Conservation (phyloP, 2,329 filamentous ascomycete species). For the Fusarium palustre region DNA sequence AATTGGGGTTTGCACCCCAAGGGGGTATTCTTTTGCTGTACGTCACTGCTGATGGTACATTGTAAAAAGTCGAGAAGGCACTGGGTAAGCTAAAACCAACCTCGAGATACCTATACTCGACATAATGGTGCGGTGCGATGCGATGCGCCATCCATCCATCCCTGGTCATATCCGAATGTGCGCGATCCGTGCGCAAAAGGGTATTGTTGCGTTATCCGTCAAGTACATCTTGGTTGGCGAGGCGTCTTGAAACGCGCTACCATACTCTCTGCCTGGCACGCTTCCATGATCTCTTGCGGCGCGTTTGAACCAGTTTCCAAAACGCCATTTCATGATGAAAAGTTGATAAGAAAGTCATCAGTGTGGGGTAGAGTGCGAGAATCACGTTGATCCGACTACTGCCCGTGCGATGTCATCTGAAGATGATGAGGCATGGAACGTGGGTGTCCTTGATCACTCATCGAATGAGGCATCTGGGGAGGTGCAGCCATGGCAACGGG, state of each 20-base stretch:
- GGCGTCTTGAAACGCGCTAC: slow-evolving; percentile 11
- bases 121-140: slow-evolving; percentile 24
- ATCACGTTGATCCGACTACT: slow-evolving; percentile 15
- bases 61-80: slow-evolving; percentile 19
- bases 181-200: slow-evolving; percentile 30
- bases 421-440: slow-evolving; percentile 45
- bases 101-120: slow-evolving; percentile 18
- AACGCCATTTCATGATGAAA: slow-evolving; percentile 43
- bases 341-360: slow-evolving; percentile 35
- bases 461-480: slow-evolving; percentile 39
- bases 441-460: slow-evolving; percentile 42
- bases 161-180: slow-evolving; percentile 17
- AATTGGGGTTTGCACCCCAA: slow-evolving; percentile 42
- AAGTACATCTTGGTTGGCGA: slow-evolving; percentile 19
- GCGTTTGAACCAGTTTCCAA: slow-evolving; percentile 30
- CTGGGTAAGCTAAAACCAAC: slow-evolving; percentile 21
- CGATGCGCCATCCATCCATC: slow-evolving; percentile 11
- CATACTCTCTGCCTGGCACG: not conserved
- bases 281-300: not conserved
- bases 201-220: slow-evolving; percentile 35
- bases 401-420: slow-evolving; percentile 41
- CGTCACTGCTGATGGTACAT: slow-evolving; percentile 38
- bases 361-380: not conserved
- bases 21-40: slow-evolving; percentile 40
- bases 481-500: slow-evolving; percentile 43